Percentiles rank a stretch among this genome's conserved stretches.
Conservation (phyloP, 306 rosid species). For the Albizia julibrissin region DNA sequence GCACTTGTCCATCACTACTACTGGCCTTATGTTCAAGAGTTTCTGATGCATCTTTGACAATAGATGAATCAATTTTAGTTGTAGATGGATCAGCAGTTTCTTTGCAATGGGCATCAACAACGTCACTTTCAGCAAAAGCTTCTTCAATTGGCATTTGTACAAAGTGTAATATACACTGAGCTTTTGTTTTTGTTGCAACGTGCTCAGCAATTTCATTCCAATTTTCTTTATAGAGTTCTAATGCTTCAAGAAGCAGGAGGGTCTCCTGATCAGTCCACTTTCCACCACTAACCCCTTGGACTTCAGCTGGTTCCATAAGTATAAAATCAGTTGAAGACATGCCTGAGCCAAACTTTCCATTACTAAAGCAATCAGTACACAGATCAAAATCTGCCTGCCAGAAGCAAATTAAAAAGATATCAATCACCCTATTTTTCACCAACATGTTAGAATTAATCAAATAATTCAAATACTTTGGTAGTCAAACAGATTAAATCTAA, state of each 20-base stretch:
- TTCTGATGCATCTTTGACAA: constrained; percentile 49
- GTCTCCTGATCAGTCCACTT: constrained; percentile 93
- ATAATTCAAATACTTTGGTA: background rate
- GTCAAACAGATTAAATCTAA: constrained; percentile 7
- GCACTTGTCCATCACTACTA: constrained; percentile 45
- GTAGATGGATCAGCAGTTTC: constrained; percentile 51
- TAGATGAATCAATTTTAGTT: constrained; percentile 47
- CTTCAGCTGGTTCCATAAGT: constrained; percentile 83
- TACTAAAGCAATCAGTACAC: constrained; percentile 74
- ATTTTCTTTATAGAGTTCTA: constrained; percentile 78
- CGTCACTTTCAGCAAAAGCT: constrained; percentile 58
- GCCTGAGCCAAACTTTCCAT: constrained; percentile 71
- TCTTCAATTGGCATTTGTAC: constrained; percentile 88
- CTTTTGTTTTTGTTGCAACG: constrained; percentile 82
- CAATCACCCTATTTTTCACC: background rate
- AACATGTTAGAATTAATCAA: constrained; percentile 11
- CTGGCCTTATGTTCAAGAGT: constrained; percentile 38
- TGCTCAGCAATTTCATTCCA: constrained; percentile 91
- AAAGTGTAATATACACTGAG: constrained; percentile 83
- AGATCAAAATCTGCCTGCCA: constrained; percentile 85
- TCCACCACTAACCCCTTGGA: constrained; percentile 69
- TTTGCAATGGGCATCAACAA: constrained; percentile 45
- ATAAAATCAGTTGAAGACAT: constrained; percentile 76
- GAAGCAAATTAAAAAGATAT: constrained; percentile 27
- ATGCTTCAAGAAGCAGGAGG: constrained; percentile 83